These are phyloP conservation scores for Corynascus novoguineensis DNA, from an alignment of 495 filamentous ascomycete genomes.

Conservation along the genomic window DNA sequence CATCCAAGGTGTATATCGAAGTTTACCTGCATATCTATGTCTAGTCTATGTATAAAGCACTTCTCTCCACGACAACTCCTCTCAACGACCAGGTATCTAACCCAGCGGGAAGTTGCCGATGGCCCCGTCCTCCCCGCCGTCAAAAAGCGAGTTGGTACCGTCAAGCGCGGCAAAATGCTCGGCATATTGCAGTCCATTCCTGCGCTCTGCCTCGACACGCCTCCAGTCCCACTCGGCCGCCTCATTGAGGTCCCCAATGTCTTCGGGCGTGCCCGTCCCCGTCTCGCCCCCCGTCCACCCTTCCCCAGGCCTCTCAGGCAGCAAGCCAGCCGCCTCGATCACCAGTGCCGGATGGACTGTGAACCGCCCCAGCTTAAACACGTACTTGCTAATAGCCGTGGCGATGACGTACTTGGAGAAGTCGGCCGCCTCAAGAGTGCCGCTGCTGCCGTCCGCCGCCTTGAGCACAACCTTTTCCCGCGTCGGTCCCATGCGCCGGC, in stretches of 20 bases:
- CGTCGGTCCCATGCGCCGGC: slow-evolving; percentile 19
- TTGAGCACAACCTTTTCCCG: slow-evolving; percentile 18
- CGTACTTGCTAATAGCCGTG: slow-evolving; percentile 76
- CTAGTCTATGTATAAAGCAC: background rate
- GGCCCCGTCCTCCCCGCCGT: slow-evolving; percentile 43
- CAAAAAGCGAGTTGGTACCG: slow-evolving; percentile 42
- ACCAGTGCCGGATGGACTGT: slow-evolving; percentile 80
- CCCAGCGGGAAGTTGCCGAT: slow-evolving; percentile 44
- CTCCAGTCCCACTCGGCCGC: slow-evolving; percentile 45
- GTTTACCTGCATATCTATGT: too few relatives aligned
- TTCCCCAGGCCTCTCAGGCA: slow-evolving; percentile 53
- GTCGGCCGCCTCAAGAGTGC: slow-evolving; percentile 41
- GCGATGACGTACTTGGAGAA: slow-evolving; percentile 58
- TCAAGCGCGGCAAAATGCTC: slow-evolving; percentile 49
- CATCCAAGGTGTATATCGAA: too few relatives aligned
- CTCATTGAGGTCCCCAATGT: slow-evolving; percentile 24
- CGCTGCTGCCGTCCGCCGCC: slow-evolving; percentile 27
- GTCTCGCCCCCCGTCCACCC: slow-evolving; percentile 42
- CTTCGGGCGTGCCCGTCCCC: slow-evolving; percentile 32
- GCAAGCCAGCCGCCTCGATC: slow-evolving; percentile 59
- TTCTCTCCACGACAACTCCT: background rate
- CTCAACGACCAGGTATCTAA: slow-evolving; percentile 13
- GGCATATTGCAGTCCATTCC: slow-evolving; percentile 44
- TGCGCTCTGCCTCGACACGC: slow-evolving; percentile 40
- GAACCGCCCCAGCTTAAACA: slow-evolving; percentile 79